phyloP scores from a whole-genome alignment of 75 land plant genomes.

The Ceratopteris richardii region DNA sequence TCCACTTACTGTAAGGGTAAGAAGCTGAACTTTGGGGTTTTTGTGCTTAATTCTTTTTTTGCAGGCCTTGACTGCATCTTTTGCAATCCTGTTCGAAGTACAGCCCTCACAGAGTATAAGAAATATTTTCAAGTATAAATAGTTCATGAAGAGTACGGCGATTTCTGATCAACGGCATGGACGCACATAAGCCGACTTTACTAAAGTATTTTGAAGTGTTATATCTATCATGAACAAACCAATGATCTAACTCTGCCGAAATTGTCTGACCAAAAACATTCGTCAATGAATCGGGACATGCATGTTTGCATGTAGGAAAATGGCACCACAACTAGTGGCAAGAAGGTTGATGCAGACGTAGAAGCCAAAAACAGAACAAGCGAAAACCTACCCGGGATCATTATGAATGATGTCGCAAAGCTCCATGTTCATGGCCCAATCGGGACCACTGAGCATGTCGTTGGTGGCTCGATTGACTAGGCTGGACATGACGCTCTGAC shows the following conservation, averaged over 20 bases:
- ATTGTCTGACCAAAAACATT: not conserved
- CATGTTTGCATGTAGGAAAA: not conserved
- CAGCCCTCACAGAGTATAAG: no score
- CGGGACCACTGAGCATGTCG: constrained; percentile 50
- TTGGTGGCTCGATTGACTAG: constrained; percentile 60
- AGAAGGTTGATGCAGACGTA: not conserved
- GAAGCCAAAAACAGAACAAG: not conserved
- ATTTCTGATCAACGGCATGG: no score
- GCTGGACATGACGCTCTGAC: not conserved
- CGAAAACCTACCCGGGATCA: constrained; percentile 44
- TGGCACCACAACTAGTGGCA: no score
- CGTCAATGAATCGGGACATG: no score
- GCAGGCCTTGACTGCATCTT: constrained; percentile 44
- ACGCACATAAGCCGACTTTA: not conserved
- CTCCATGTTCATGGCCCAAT: constrained; percentile 65
- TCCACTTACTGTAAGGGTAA: constrained; percentile 34
- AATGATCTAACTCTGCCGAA: no score
- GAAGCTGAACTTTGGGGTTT: constrained; percentile 44
- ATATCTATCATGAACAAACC: not conserved
- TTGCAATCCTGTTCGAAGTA: constrained; percentile 40
- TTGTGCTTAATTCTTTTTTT: constrained; percentile 42
- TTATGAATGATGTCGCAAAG: constrained; percentile 51
- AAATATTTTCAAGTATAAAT: no score
- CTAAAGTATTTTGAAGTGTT: no score
- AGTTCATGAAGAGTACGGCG: no score